A percentile compares a stretch with the other conserved stretches of the same genome.
Evolutionary conservation across 257 asterid species (phyloP).

Genomic region (Voacanga thouarsii): DNA sequence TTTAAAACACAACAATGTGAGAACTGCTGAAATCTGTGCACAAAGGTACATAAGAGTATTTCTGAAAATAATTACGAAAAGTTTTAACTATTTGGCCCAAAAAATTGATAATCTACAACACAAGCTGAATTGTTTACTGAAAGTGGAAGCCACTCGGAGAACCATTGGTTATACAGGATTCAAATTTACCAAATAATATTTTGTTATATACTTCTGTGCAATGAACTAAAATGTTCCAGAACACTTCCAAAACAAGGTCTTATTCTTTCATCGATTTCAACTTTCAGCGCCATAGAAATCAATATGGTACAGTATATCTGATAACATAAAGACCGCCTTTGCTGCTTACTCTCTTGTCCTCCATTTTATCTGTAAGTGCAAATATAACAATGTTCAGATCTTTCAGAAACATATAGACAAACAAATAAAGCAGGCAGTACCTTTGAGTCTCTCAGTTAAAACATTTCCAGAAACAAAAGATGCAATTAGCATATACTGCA

Average conservation of each 20-base stretch:
- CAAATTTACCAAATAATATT: neutral
- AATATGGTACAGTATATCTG: slow-evolving; percentile 1
- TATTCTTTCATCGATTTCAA: neutral
- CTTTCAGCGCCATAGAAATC: slow-evolving; percentile 9
- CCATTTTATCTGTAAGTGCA: slow-evolving; percentile 6
- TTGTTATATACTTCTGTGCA: neutral
- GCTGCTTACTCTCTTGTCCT: slow-evolving; percentile 9
- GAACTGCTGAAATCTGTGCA: too few relatives aligned
- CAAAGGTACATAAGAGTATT: neutral
- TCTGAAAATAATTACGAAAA: neutral
- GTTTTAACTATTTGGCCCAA: neutral
- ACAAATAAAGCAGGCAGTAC: neutral
- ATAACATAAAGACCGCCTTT: neutral
- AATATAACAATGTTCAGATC: neutral
- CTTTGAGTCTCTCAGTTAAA: neutral
- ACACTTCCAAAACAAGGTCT: neutral
- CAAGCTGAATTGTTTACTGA: neutral
- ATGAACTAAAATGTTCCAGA: neutral
- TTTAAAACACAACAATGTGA: neutral
- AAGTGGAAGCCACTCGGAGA: neutral
- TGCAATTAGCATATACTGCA: neutral
- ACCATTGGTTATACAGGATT: neutral
- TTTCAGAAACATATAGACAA: neutral
- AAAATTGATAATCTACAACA: neutral
- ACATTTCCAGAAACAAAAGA: neutral